Base-by-base conservation (phyloP, 345 rosid species). In the Barbarea vulgaris region DNA sequence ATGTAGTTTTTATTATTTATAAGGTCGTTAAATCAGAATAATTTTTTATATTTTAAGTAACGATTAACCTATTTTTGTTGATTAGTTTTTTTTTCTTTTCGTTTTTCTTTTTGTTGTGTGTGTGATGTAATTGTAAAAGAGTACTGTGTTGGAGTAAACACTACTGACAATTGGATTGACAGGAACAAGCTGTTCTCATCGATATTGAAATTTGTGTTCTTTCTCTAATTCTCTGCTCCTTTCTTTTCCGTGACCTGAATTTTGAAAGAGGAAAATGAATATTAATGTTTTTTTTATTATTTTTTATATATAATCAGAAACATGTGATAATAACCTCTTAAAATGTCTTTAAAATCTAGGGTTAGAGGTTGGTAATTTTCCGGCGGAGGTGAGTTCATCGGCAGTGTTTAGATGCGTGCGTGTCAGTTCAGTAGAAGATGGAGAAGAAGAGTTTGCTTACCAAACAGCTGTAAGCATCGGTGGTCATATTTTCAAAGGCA, bases 401-500 rank as follows among this genome's bases (percentile, higher is more conserved):
- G 93, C 90, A 13, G 76, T 77, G 42, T 88, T 88, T 65, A 85
- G 85, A 6, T 82, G 90, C 51, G 87, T 88, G 50, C 79, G 84
- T 48, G 85, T 88, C 77, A 86, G 85, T 24, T 75, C 86, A 31
- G 62, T 82, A n/a, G 87, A 82, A 55, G 80, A 47, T 21, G 75
- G 79, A 46, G 85, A 69, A 27, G 89, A 86, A 52, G 86, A 83
- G 76, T 82, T 62, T 54, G 84, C 83, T 46, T 84, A 81, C 80
- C 80, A 80, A 64, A 77, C 87, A 59, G 73, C 78, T 17, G 87
- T 85, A 17, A 86, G 72, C 67, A 88, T 88, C 1, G 87, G 87
- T 52, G 93, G 93, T 18, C 89, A 82, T 74, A 52, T 88, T 9
- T 88, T 88, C 64, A 88, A 86, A 75, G 93, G 93, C 47, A 81